Percentiles rank a stretch among this genome's conserved stretches.
Conservation (phyloP, 768 basidiomycete genomes). For the Rhizopogon salebrosus region DNA sequence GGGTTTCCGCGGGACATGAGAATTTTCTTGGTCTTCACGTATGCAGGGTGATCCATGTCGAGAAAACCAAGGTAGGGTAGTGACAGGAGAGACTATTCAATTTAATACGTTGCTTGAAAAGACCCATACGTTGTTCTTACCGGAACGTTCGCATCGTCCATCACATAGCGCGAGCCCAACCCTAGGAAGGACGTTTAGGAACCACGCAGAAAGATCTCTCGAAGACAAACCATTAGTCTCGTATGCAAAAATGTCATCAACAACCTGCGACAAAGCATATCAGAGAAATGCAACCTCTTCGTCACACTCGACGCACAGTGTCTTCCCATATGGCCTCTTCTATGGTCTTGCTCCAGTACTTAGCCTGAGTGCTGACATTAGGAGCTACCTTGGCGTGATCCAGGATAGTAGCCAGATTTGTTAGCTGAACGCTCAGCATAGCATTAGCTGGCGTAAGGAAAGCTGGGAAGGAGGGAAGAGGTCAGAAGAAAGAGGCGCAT, state of each 20-base stretch:
- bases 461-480: conserved; percentile 32
- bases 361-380: conserved; percentile 51
- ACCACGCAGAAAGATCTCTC: not conserved
- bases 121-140: conserved; percentile 32
- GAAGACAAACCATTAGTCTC: conserved; percentile 58
- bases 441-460: conserved; percentile 79
- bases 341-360: conserved; percentile 53
- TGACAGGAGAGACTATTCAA: conserved; percentile 60
- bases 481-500: not conserved
- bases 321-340: conserved; percentile 56
- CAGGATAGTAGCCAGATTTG: conserved; percentile 54
- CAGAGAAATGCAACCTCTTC: not conserved
- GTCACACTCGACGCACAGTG: conserved; percentile 36
- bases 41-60: conserved; percentile 50
- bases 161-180: conserved; percentile 66
- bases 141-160: conserved; percentile 86
- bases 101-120: not conserved
- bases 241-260: conserved; percentile 67
- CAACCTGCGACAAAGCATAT: conserved; percentile 35
- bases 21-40: conserved; percentile 58
- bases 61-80: conserved; percentile 78
- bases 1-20: conserved; percentile 64
- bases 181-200: conserved; percentile 30
- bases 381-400: conserved; percentile 41
- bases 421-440: conserved; percentile 73